Evolutionary conservation across 2,329 filamentous ascomycete species (phyloP).

Genomic region (Aureobasidium sp.): DNA sequence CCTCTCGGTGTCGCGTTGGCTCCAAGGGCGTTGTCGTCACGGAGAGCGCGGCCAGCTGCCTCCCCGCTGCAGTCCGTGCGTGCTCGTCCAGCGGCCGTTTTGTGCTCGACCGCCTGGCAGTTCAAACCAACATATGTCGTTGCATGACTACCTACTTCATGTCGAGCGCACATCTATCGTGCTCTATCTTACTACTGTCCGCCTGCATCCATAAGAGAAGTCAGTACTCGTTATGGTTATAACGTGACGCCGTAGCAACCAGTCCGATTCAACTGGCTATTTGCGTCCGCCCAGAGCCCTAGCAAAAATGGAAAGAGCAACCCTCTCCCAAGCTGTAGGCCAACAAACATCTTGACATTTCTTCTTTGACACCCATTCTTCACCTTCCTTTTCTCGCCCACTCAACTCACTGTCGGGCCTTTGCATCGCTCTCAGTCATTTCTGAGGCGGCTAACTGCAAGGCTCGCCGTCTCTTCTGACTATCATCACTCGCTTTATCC

Average conservation of each 20-base stretch:
- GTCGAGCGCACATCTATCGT: not conserved
- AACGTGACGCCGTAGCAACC: not conserved
- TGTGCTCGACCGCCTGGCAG: constrained; percentile 1
- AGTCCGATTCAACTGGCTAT: not conserved
- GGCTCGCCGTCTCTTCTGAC: not conserved
- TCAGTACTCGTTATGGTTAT: not conserved
- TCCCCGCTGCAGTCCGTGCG: constrained; percentile 8
- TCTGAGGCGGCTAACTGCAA: not conserved
- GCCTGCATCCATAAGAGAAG: no score
- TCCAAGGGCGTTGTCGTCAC: constrained; percentile 14
- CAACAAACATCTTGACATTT: not conserved
- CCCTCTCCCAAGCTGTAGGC: not conserved
- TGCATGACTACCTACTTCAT: no score
- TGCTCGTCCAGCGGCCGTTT: not conserved
- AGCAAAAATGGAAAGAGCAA: constrained; percentile 9
- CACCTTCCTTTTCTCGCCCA: not conserved
- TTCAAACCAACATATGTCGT: not conserved
- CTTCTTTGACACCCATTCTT: not conserved
- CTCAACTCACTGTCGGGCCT: not conserved
- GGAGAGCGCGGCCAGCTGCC: constrained; percentile 3
- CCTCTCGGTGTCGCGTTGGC: constrained; percentile 1
- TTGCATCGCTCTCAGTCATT: not conserved
- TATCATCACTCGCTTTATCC: constrained; percentile 12
- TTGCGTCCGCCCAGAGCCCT: not conserved
- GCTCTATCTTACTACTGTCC: not conserved